Conservation (phyloP, 768 basidiomycete genomes). For the Tulasnella sp. region DNA sequence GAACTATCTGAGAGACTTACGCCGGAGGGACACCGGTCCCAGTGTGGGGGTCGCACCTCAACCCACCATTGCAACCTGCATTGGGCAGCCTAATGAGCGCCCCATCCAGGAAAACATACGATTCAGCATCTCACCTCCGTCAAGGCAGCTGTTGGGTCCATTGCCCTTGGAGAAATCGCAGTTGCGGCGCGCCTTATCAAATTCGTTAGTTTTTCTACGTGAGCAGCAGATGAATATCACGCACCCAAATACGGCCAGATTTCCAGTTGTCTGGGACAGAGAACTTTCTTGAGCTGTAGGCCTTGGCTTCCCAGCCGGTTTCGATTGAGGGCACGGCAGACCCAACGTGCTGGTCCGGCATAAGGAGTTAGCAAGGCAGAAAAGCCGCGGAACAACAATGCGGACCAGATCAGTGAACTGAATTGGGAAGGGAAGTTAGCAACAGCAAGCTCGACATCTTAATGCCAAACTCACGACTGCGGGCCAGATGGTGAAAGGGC, state of each 20-base stretch:
- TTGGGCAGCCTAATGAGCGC: background rate
- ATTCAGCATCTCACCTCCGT: background rate
- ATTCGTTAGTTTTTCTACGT: background rate
- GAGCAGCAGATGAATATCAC: background rate
- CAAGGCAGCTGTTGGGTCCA: conserved; percentile 17
- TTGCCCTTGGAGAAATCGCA: conserved; percentile 17
- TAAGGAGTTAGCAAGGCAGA: background rate
- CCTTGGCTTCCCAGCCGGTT: conserved; percentile 20
- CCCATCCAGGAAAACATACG: conserved; percentile 24
- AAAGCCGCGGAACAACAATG: background rate
- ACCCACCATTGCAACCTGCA: conserved; percentile 24
- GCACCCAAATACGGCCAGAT: conserved; percentile 20
- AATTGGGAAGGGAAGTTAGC: background rate
- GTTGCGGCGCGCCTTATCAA: conserved; percentile 16
- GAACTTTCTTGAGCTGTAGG: conserved; percentile 14
- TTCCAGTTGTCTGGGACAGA: conserved; percentile 22
- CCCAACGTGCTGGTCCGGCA: conserved; percentile 6
- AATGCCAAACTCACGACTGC: conserved; percentile 9
- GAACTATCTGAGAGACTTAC: background rate
- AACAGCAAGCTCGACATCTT: background rate
- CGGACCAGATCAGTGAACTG: conserved; percentile 10
- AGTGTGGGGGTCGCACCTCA: conserved; percentile 28
- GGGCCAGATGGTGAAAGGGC: conserved; percentile 18
- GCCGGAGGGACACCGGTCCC: conserved; percentile 28
- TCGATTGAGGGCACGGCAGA: background rate